phyloP scores from a whole-genome alignment of 2,329 filamentous ascomycete species.

The Akanthomyces uredinophilus region DNA sequence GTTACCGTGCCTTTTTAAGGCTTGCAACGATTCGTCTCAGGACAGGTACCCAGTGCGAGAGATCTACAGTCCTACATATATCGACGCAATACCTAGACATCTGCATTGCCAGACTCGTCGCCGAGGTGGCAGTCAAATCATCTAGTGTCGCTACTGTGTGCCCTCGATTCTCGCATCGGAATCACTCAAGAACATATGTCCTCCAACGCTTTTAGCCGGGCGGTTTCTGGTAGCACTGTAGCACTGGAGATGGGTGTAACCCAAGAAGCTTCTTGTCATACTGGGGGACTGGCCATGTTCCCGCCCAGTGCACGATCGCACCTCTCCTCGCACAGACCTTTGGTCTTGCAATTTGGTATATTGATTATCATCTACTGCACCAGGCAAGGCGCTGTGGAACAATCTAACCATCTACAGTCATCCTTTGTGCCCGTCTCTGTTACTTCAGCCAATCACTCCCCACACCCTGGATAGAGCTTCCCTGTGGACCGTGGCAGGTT shows the following conservation, averaged over 20 bases:
- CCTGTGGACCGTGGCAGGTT: background rate
- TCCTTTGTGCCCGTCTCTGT: background rate
- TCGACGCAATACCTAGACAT: background rate
- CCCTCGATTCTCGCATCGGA: too few relatives aligned
- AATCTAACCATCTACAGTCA: slow-evolving; percentile 3
- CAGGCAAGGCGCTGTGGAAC: background rate
- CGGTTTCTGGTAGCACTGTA: background rate
- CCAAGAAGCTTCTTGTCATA: background rate
- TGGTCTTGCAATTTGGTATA: background rate
- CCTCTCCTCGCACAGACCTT: slow-evolving; percentile 10
- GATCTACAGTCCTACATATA: background rate
- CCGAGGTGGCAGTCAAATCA: background rate
- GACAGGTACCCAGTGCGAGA: background rate
- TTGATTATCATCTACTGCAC: slow-evolving; percentile 2
- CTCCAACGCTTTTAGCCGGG: background rate
- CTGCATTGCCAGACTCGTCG: background rate
- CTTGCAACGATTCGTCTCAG: background rate
- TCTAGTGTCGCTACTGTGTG: background rate
- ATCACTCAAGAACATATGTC: too few relatives aligned
- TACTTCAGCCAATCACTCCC: slow-evolving; percentile 3
- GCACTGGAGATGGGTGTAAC: background rate
- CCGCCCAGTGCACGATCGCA: slow-evolving; percentile 4
- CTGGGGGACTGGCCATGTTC: background rate
- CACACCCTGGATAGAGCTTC: background rate
- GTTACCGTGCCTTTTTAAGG: background rate